Base-by-base conservation (phyloP, 345 rosid genomes). In the Arabis alpina region DNA sequence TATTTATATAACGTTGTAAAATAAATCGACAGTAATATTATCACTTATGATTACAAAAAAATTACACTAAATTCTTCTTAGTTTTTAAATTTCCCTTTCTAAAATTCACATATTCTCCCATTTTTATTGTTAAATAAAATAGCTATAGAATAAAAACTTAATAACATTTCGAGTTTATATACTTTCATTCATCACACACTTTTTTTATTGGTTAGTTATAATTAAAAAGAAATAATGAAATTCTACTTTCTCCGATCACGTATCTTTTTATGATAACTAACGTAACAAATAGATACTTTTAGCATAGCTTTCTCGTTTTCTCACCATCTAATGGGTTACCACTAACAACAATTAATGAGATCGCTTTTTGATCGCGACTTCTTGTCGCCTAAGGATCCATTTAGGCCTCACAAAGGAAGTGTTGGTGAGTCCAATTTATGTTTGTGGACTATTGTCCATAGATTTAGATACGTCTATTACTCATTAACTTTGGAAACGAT, bases 351-450 rank as follows among this genome's bases (percentile, higher is more conserved):
- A 13, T 49, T 64, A 49, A 23, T 2, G 37, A 24, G 10, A 45
- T 64, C 34, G 16, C 27, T 34, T 34, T 34, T 34, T 34, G 37
- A 34, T 34, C 37, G 37, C 37, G 8, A 59, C 51, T 70, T 15
- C 42, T 59, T 40, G 58, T 58, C 49, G 41, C 50, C 41, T 25
- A 36, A 58, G 50, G 37, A 23, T 12, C 40, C 49, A 57, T 58
- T 37, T 11, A 49, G 66, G 52, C 66, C 66, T 28, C 74, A 13
- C 49, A 59, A 15, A 15, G 51, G 30, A 59, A 50, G 59, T 59
- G 28, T 40, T 40, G 12, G 50, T 59, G 43, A 50, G 37, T 36
- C 48, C 45, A 25, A 27, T 28, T 61, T 43, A 8, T 27, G 40
- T 42, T 9, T 55, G 27, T 34, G 58, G 27, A 36, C 27, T 60